phyloP scores from a whole-genome alignment of 2,329 filamentous ascomycete genomes.

The Taxawa tesnikishii region DNA sequence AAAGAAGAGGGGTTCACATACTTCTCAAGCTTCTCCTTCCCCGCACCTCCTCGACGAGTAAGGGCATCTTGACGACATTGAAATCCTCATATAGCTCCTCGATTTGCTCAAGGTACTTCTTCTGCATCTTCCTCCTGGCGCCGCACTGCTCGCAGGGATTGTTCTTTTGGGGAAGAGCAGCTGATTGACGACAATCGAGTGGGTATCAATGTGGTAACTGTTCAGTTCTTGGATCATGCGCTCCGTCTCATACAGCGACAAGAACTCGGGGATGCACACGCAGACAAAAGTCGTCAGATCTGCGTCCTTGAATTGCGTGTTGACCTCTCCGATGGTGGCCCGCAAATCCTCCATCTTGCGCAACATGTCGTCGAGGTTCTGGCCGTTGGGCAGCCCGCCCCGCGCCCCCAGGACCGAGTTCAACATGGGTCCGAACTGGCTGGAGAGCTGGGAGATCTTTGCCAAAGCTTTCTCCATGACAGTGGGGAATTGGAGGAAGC shows the following conservation, averaged over 20 bases:
- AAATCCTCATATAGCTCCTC: slow-evolving; percentile 98
- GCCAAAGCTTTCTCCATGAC: slow-evolving; percentile 97
- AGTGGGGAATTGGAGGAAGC: slow-evolving; percentile 95
- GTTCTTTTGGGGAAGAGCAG: slow-evolving; percentile 78
- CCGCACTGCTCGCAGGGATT: slow-evolving; percentile 93
- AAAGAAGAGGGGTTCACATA: slow-evolving; percentile 15
- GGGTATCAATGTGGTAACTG: slow-evolving; percentile 88
- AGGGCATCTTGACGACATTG: slow-evolving; percentile 96
- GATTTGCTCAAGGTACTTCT: slow-evolving; percentile 97
- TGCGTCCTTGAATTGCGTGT: slow-evolving; percentile 95
- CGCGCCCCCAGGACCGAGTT: slow-evolving; percentile 78
- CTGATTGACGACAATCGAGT: slow-evolving; percentile 97
- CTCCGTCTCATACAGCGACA: slow-evolving; percentile 95
- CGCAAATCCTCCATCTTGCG: slow-evolving; percentile 89
- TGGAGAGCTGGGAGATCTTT: slow-evolving; percentile 87
- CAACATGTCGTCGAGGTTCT: slow-evolving; percentile 83
- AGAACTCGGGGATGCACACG: slow-evolving; percentile 95
- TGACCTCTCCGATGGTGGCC: slow-evolving; percentile 89
- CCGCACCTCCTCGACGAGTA: slow-evolving; percentile 88
- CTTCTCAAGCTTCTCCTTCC: slow-evolving; percentile 84
- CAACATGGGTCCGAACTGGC: slow-evolving; percentile 89
- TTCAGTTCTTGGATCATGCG: slow-evolving; percentile 98
- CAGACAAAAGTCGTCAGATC: slow-evolving; percentile 95
- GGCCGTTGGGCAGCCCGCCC: slow-evolving; percentile 75
- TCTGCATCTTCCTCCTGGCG: slow-evolving; percentile 92